Percentiles rank a stretch among this genome's conserved stretches.
These are phyloP conservation scores for Agrocybe praecox DNA, from an alignment of 768 basidiomycete genomes.

Conservation along the genomic window DNA sequence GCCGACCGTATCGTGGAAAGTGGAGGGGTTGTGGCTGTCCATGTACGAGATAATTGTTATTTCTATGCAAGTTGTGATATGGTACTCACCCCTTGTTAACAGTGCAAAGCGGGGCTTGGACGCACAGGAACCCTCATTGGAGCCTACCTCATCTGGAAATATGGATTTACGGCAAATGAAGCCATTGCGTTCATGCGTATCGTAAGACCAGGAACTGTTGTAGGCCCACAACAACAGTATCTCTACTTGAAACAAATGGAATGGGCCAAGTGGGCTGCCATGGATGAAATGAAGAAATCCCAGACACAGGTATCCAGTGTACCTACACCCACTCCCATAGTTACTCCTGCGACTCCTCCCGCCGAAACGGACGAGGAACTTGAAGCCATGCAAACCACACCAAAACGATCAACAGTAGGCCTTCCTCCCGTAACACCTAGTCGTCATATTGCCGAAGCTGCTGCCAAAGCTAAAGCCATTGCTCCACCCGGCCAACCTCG, in stretches of 20 bases:
- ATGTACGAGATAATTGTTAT: conserved; percentile 57
- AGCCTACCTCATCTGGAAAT: conserved; percentile 98
- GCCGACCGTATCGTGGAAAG: conserved; percentile 76
- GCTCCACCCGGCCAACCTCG: conserved; percentile 82
- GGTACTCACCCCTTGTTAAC: conserved; percentile 15
- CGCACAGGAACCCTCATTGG: conserved; percentile 97
- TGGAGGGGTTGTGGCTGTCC: conserved; percentile 86
- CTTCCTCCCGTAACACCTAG: conserved; percentile 83
- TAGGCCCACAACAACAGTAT: conserved; percentile 92
- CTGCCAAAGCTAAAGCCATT: conserved; percentile 71
- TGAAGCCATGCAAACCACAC: conserved; percentile 47
- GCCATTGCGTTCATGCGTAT: conserved; percentile 99
- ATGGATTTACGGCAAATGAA: conserved; percentile 94
- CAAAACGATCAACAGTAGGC: conserved; percentile 28
- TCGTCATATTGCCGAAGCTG: conserved; percentile 69
- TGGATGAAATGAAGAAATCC: conserved; percentile 70
- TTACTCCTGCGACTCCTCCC: conserved; percentile 80
- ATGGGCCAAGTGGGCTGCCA: conserved; percentile 92
- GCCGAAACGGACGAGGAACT: conserved; percentile 74
- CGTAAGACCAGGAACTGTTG: conserved; percentile 91
- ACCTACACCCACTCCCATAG: conserved; percentile 40
- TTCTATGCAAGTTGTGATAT: conserved; percentile 6
- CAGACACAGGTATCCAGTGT: conserved; percentile 39
- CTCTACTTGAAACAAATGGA: conserved; percentile 94
- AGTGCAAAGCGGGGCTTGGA: conserved; percentile 97